Percentiles rank a stretch among this genome's conserved stretches.
Evolutionary conservation across 768 basidiomycete genomes (phyloP).

Genomic region (Hericium rajendrae): DNA sequence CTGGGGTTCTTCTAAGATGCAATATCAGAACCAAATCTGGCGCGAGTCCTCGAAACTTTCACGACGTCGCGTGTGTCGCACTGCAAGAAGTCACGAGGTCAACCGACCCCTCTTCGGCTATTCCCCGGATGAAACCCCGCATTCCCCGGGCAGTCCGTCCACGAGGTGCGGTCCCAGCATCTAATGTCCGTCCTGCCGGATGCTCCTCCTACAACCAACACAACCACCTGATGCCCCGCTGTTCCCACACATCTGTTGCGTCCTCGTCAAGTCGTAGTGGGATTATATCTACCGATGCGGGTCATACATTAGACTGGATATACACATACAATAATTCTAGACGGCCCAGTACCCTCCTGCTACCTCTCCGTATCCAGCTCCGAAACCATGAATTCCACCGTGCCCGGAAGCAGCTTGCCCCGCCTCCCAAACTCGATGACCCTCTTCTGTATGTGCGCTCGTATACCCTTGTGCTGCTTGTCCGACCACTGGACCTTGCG

Average conservation of each 20-base stretch:
- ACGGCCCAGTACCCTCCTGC: neutral
- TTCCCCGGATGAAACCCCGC: constrained; percentile 1
- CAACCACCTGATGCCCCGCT: neutral
- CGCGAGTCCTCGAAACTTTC: constrained; percentile 4
- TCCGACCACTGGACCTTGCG: constrained; percentile 40
- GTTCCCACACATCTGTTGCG: too few relatives aligned
- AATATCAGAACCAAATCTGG: constrained; percentile 17
- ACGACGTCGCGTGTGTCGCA: neutral
- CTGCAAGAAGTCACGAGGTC: constrained; percentile 3
- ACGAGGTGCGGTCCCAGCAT: neutral
- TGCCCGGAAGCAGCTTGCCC: constrained; percentile 19
- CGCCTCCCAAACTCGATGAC: constrained; percentile 22
- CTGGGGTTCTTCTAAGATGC: constrained; percentile 12
- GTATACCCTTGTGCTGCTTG: constrained; percentile 31
- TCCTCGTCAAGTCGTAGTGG: too few relatives aligned
- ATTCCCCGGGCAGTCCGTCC: neutral
- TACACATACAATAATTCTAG: neutral
- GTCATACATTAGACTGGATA: neutral
- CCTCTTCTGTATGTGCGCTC: constrained; percentile 29
- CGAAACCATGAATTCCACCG: constrained; percentile 21
- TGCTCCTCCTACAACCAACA: neutral
- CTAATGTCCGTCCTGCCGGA: neutral
- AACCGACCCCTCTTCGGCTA: neutral
- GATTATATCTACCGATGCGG: neutral
- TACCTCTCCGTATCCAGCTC: constrained; percentile 20